A percentile compares a stretch with the other conserved stretches of the same genome.
Evolutionary conservation across 2,329 filamentous ascomycete genomes (phyloP).

Genomic region (Ophioceras dolichostomum): DNA sequence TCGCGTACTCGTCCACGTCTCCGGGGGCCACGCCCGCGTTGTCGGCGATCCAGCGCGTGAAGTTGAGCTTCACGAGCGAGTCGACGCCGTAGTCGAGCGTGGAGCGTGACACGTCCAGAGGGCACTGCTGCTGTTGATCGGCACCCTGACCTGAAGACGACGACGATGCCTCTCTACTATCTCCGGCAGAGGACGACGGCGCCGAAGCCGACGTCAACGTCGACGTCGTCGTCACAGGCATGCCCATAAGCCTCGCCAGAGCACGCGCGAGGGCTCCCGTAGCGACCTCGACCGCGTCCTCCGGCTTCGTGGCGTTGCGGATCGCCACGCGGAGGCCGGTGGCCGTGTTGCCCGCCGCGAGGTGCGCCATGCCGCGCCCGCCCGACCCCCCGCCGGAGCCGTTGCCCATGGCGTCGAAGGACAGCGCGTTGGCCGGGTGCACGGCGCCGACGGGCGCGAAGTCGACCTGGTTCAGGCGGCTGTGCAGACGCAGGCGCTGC

Average conservation of each 20-base stretch:
- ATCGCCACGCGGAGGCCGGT: slow-evolving; percentile 3
- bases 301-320: background rate
- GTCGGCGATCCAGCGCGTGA: slow-evolving; percentile 10
- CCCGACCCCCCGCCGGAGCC: background rate
- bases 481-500: slow-evolving; percentile 35
- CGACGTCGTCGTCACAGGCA: too few species aligned
- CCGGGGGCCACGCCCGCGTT: slow-evolving; percentile 10
- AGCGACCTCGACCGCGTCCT: slow-evolving; percentile 2
- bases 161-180: too few species aligned
- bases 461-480: slow-evolving; percentile 35
- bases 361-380: background rate
- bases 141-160: background rate
- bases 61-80: slow-evolving; percentile 11
- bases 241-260: slow-evolving; percentile 9
- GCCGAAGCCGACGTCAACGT: slow-evolving; percentile 5
- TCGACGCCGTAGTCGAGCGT: slow-evolving; percentile 11
- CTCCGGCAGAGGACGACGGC: too few species aligned
- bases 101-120: background rate
- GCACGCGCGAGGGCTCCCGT: slow-evolving; percentile 7
- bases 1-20: slow-evolving; percentile 8
- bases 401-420: background rate
- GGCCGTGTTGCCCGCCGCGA: background rate
- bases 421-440: background rate
- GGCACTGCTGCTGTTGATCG: background rate
- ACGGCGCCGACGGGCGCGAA: slow-evolving; percentile 16